Base-by-base conservation (phyloP, 1,284 basidiomycete species). In the Pseudozyma tsukubaensis region DNA sequence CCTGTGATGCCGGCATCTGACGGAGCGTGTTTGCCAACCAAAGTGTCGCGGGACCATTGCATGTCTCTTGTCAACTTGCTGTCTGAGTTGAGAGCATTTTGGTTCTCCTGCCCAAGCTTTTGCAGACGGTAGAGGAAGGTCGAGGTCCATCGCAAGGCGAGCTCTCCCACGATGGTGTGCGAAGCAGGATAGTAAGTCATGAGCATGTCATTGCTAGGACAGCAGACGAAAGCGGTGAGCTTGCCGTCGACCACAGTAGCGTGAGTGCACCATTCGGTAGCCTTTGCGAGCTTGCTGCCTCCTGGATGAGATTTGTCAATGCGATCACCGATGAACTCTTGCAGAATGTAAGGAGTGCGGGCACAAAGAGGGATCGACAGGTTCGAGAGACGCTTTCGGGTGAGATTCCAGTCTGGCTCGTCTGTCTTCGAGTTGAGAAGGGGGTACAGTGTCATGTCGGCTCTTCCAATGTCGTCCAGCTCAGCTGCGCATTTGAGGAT, bases 141-240 rank as follows among this genome's bases (percentile, higher is more conserved):
- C 40, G 72, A 72, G 0, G 86, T 86, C 85, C 85, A 86, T 39
- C 72, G 53, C 57, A 85, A 80, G 0, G 85, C 84, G 9, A 79
- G 68, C 32, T 74, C 67, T 29, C 85, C 85, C 34, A 85, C 80
- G 11, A 65, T 54, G 9, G 77, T 69, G 29, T 76, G 63, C 7
- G 84, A 84, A 6, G 78, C 80, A 54, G 85, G 79, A 53, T 84
- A 82, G 67, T 87, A 87, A 0, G 85, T 86, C 86, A 86, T 86
- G 49, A 87, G 78, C 85, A 87, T 86, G 73, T 86, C 86, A 76
- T 85, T 86, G 39, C 85, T 85, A 0, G 86, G 86, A 54, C 86
- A 86, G 47, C 84, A 83, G 19, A 86, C 85, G 70, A 87, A 86
- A 5, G 86, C 85, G n/a, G 82, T 83, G 58, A 86, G 71, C 39